Evolutionary conservation across 805 yeast genomes (phyloP), one percentile per base, ranked within the genome.

Genomic region (Dipodascopsis uninucleata): DNA sequence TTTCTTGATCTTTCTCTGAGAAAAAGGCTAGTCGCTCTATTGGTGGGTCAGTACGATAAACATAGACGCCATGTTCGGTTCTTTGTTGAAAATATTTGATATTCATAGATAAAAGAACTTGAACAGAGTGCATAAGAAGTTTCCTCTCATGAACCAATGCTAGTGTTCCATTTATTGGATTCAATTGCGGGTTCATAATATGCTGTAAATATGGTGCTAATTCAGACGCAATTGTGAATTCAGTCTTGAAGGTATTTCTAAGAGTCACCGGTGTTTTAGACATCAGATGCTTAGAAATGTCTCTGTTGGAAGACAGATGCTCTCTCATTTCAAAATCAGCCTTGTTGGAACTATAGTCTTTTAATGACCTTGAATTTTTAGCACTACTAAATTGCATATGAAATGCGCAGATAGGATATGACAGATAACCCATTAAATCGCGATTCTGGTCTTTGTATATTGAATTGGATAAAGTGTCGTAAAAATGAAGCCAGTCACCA

Each of bases 401-500:
- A 52, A 79, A 77, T 43, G 79, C 82, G 58, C 83, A 59, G 0
- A 81, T 76, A 0, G 80, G 76, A 17, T 75, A 66, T 0, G 81
- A 65, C 3, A 74, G 69, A 57, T 85, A 88, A 18, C 75, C 67
- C 21, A 71, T 65, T 38, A 79, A 56, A 18, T 74, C 78, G 2
- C 71, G 71, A 47, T 70, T 69, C 41, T 72, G 74, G 42, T 66
- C 66, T 28, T 60, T 71, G 37, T 68, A 68, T 1, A 69, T 66
- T 33, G 65, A 65, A 9, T 49, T 52, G 29, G 64, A 62, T 60
- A 82, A 63, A n/a, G 65, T 37, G 60, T 89, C 97, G 51, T 80
- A 76, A 60, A 83, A 85, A 53, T 65, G 74, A 23, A 85, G 60
- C 95, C 95, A 89, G 51, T 85, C 93, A 32, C 84, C 75, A 6